These are phyloP conservation scores for Leccinum boreale DNA, from an alignment of 768 basidiomycete species.

Conservation along the genomic window DNA sequence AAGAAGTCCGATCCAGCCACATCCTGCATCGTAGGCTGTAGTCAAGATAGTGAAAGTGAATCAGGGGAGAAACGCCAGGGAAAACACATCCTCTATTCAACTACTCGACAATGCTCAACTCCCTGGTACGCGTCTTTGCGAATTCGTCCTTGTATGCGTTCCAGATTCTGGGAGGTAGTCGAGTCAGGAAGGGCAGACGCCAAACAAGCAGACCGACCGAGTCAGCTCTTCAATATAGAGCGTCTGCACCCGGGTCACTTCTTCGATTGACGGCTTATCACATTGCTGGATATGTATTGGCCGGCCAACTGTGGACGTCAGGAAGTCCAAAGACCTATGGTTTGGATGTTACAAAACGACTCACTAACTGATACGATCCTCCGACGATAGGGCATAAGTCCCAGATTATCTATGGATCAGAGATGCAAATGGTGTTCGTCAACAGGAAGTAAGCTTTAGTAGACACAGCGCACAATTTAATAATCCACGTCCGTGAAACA, in stretches of 20 bases:
- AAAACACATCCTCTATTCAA: background rate
- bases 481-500: conserved; percentile 96
- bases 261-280: conserved; percentile 79
- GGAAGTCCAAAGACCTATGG: background rate
- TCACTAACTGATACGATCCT: conserved; percentile 94
- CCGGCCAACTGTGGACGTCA: conserved; percentile 61
- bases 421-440: background rate
- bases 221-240: conserved; percentile 91
- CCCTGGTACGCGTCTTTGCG: conserved; percentile 74
- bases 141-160: conserved; percentile 93
- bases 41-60: background rate
- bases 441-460: background rate
- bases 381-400: conserved; percentile 92
- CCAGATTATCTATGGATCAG: conserved; percentile 74
- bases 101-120: conserved; percentile 76
- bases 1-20: background rate
- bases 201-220: conserved; percentile 49
- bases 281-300: conserved; percentile 79
- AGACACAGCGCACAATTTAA: conserved; percentile 76
- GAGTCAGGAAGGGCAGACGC: conserved; percentile 5
- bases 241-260: conserved; percentile 74
- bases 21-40: background rate
- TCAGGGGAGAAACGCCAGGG: background rate
- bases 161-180: conserved; percentile 69
- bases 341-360: conserved; percentile 33